Evolutionary conservation across 164 flowering plant genomes (phyloP).

Genomic region (Warburgia ugandensis): DNA sequence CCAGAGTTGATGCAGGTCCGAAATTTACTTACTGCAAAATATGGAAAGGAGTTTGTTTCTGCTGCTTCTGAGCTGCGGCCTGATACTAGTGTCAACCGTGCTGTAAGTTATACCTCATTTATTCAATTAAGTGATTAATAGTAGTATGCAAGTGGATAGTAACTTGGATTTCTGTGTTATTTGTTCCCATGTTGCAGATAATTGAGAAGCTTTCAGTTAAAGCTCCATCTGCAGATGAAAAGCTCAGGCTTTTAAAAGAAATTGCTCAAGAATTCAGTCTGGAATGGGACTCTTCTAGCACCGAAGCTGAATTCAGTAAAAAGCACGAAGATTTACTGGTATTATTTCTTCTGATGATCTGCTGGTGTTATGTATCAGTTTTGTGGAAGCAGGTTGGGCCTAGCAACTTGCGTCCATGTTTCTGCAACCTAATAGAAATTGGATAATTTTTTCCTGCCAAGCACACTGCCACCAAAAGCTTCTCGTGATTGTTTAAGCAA

Average conservation of each 20-base stretch:
- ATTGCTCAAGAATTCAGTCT: constrained; percentile 63
- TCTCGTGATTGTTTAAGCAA: no score
- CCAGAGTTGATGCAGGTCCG: constrained; percentile 75
- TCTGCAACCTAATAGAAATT: no score
- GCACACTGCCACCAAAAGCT: no score
- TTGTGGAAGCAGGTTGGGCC: not conserved
- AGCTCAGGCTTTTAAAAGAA: constrained; percentile 61
- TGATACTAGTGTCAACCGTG: constrained; percentile 85
- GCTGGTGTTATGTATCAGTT: not conserved
- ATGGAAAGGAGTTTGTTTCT: constrained; percentile 80
- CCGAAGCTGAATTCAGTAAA: constrained; percentile 68
- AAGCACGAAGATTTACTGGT: constrained; percentile 93
- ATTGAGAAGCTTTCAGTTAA: constrained; percentile 83
- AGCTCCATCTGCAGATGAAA: constrained; percentile 62
- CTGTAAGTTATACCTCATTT: constrained; percentile 33
- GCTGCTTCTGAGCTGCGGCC: constrained; percentile 92
- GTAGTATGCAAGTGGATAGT: not conserved
- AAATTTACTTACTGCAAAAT: constrained; percentile 69
- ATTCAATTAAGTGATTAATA: no score
- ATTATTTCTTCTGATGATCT: constrained; percentile 3
- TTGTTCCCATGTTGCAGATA: constrained; percentile 36
- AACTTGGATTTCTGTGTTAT: not conserved
- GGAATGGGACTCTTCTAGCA: constrained; percentile 76
- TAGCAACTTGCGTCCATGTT: not conserved
- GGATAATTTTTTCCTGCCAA: no score